These are phyloP conservation scores for Penicillium mononematosum DNA, from an alignment of 495 filamentous ascomycete species.

Conservation along the genomic window DNA sequence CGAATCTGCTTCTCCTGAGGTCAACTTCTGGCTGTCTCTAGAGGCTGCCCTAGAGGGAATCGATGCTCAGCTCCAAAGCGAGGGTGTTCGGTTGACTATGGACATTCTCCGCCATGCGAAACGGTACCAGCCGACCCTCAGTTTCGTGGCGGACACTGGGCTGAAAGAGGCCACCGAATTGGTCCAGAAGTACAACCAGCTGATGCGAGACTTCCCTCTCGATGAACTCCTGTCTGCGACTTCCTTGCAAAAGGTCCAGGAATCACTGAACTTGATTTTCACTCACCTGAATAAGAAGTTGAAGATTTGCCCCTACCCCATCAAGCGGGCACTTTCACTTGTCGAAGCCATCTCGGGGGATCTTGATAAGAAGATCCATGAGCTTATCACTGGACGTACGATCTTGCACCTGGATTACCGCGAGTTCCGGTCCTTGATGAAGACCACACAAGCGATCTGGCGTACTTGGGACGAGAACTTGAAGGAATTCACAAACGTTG, in stretches of 20 bases:
- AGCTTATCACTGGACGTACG: slow-evolving; percentile 77
- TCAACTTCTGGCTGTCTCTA: slow-evolving; percentile 98
- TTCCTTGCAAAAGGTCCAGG: slow-evolving; percentile 83
- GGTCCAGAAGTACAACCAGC: slow-evolving; percentile 96
- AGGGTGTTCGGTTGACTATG: slow-evolving; percentile 87
- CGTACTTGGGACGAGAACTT: slow-evolving; percentile 89
- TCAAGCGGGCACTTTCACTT: slow-evolving; percentile 86
- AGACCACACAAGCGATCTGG: slow-evolving; percentile 80
- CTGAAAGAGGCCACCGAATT: slow-evolving; percentile 90
- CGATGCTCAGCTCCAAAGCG: slow-evolving; percentile 79
- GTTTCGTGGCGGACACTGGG: slow-evolving; percentile 92
- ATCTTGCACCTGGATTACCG: slow-evolving; percentile 89
- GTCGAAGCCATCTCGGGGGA: slow-evolving; percentile 98
- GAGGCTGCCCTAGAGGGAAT: slow-evolving; percentile 87
- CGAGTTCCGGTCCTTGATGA: slow-evolving; percentile 85
- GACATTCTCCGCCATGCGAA: slow-evolving; percentile 94
- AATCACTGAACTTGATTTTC: slow-evolving; percentile 85
- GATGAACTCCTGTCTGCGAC: slow-evolving; percentile 93
- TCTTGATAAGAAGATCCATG: slow-evolving; percentile 80
- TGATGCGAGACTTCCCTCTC: slow-evolving; percentile 96
- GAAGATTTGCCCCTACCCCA: slow-evolving; percentile 90
- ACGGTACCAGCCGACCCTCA: slow-evolving; percentile 92
- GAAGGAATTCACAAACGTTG: slow-evolving; percentile 97
- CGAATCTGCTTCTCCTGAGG: slow-evolving; percentile 90
- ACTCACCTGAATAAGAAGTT: slow-evolving; percentile 94